phyloP scores from a whole-genome alignment of 345 rosid genomes.

The Eucalyptus regnans region DNA sequence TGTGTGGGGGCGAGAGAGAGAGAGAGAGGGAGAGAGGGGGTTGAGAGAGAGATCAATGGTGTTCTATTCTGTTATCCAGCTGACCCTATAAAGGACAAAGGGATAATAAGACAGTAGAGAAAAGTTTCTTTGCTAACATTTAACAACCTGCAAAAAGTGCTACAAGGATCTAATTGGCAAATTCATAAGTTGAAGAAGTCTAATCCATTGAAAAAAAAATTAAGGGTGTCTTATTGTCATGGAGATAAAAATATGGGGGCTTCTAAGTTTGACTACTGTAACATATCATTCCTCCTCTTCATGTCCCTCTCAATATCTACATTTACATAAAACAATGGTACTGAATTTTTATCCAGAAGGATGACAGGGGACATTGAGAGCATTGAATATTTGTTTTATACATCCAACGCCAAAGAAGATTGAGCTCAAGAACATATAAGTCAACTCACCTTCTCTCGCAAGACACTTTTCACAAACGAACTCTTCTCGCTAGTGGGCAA shows the following conservation, averaged over 20 bases:
- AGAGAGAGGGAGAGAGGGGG: not conserved
- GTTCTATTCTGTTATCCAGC: not conserved
- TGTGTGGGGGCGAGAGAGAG: accelerated
- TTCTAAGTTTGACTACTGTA: not conserved
- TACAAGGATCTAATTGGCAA: not conserved
- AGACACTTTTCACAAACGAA: conserved; percentile 46
- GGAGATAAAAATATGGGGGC: not conserved
- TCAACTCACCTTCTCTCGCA: conserved; percentile 61
- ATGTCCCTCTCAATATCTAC: not conserved
- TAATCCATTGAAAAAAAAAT: not conserved
- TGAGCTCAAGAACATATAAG: not conserved
- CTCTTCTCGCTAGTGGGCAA: conserved; percentile 82
- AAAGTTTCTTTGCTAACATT: not conserved
- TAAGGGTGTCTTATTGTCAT: not conserved
- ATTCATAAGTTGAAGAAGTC: not conserved
- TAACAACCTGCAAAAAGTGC: not conserved
- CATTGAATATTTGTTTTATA: not conserved
- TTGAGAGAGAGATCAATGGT: not conserved
- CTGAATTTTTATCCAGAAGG: not conserved
- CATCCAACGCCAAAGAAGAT: not conserved
- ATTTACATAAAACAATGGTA: not conserved
- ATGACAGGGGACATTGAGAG: not conserved
- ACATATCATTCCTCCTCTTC: not conserved
- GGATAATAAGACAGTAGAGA: not conserved
- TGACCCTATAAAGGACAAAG: not conserved